Percentiles rank a stretch among this genome's conserved stretches.
Conservation (phyloP, 176 grass and related monocot genomes). For the Neostapfia colusana region DNA sequence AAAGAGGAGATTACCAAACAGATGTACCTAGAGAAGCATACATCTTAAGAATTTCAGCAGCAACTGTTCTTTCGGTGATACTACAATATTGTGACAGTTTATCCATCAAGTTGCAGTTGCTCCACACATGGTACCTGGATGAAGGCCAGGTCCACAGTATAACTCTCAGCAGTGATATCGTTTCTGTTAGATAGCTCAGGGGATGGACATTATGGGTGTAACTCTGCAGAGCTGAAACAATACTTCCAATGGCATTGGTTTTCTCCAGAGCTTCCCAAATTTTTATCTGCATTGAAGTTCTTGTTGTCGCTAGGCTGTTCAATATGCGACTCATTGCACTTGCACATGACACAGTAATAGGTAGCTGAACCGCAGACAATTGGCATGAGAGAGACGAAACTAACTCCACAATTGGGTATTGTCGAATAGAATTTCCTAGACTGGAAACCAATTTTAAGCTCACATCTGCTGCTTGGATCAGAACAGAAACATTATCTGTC, state of each 20-base stretch:
- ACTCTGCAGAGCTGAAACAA: constrained; percentile 48
- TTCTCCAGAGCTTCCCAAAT: constrained; percentile 68
- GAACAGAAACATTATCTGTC: constrained; percentile 41
- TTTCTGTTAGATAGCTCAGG: constrained; percentile 51
- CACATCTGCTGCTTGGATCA: constrained; percentile 51
- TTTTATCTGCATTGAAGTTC: constrained; percentile 44
- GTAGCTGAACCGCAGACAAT: constrained; percentile 41
- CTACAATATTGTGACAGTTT: constrained; percentile 50
- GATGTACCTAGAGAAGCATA: constrained; percentile 84
- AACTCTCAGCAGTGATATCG: constrained; percentile 56
- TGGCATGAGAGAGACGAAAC: constrained; percentile 54
- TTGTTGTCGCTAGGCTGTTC: constrained; percentile 36
- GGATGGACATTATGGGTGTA: constrained; percentile 34
- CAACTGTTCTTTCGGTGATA: constrained; percentile 40
- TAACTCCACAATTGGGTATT: constrained; percentile 58
- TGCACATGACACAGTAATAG: constrained; percentile 45
- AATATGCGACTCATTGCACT: constrained; percentile 59
- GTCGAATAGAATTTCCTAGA: constrained; percentile 48
- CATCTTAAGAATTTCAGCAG: constrained; percentile 52
- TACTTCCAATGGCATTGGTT: constrained; percentile 45
- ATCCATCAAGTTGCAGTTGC: constrained; percentile 56
- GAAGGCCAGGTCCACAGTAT: constrained; percentile 77
- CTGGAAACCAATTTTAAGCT: constrained; percentile 45
- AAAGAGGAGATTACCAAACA: constrained; percentile 59
- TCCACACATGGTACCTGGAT: constrained; percentile 74